Base-by-base conservation (phyloP, 768 basidiomycete species). In the Infundibulicybe gibba region DNA sequence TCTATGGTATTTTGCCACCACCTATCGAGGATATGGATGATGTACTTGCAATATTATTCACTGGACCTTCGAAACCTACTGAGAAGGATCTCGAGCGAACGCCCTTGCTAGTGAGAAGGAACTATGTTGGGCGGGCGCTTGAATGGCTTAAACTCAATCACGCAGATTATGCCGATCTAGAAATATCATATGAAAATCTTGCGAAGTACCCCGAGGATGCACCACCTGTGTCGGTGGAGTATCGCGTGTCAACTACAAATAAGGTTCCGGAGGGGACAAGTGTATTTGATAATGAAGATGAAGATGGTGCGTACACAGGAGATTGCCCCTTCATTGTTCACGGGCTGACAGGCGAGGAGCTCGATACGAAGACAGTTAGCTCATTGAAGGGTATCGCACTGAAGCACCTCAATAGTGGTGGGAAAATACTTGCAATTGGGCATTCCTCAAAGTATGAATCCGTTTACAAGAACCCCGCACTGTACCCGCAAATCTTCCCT, bases 401-500 rank as follows among this genome's bases (percentile, higher is more conserved):
- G 10, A 20, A 53, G 4, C 64, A 67, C 41, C 50, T 67, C 16
- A 40, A 58, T 1, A 49, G 38, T 32, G 47, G 45, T 5, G 56
- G 57, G 0, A 57, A 56, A 21, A 49, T 62, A 0, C 43, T 75
- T 0, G 62, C 47, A 0, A 56, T 70, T 12, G 64, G 64, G 1
- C 64, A 62, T 31, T 41, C 40, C 4, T 25, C 38, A 0, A 17
- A 49, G 2, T 58, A 63, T 0, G 44, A 64, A 40, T 60, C 59
- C 2, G 54, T 61, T 6, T 66, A 56, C 34, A 40, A 65, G 8
- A 71, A 75, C 51, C 60, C 65, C 5, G 43, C 50, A 3, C 41
- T 69, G 15, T 74, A 69, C 51, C 67, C 71, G 1, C 53, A 62
- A 6, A 68, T 72, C 62, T 73, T 71, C 56, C 71, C 70, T 0